Percentiles rank a stretch among this genome's conserved stretches.
Evolutionary conservation across 306 rosid species (phyloP).

Genomic region (Quercus rubra): DNA sequence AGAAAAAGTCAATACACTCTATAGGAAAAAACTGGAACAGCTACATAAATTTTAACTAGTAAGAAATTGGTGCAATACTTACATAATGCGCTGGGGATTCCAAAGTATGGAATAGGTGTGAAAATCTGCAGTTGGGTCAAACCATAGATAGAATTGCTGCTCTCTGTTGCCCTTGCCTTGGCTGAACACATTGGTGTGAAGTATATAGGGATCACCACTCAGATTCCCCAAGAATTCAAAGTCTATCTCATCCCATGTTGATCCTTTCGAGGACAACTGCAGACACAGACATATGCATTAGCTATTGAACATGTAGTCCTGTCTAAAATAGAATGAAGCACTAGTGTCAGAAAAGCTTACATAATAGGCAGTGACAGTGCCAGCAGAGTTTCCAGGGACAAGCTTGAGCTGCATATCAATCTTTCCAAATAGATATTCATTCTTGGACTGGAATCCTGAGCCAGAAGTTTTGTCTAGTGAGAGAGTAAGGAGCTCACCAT

Average conservation of each 20-base stretch:
- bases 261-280: slow-evolving; percentile 59
- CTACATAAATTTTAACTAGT: too few species aligned
- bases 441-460: slow-evolving; percentile 65
- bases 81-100: slow-evolving; percentile 57
- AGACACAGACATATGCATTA: not conserved
- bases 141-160: too few species aligned
- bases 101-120: slow-evolving; percentile 40
- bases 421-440: slow-evolving; percentile 57
- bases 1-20: not conserved
- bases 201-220: too few species aligned
- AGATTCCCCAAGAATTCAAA: slow-evolving; percentile 59
- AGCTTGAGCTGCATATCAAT: slow-evolving; percentile 83
- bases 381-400: slow-evolving; percentile 72
- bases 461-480: slow-evolving; percentile 60
- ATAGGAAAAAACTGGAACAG: too few species aligned
- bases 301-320: not conserved
- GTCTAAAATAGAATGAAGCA: too few species aligned
- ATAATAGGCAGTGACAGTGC: slow-evolving; percentile 78
- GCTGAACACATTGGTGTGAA: too few species aligned
- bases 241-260: slow-evolving; percentile 77
- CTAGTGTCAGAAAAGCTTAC: slow-evolving; percentile 21
- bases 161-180: too few species aligned
- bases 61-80: slow-evolving; percentile 16
- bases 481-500: slow-evolving; percentile 53
- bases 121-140: too few species aligned